A percentile compares a stretch with the other conserved stretches of the same genome.
Evolutionary conservation across 2,329 filamentous ascomycete species (phyloP).

Genomic region (Calonectria fujianensis): DNA sequence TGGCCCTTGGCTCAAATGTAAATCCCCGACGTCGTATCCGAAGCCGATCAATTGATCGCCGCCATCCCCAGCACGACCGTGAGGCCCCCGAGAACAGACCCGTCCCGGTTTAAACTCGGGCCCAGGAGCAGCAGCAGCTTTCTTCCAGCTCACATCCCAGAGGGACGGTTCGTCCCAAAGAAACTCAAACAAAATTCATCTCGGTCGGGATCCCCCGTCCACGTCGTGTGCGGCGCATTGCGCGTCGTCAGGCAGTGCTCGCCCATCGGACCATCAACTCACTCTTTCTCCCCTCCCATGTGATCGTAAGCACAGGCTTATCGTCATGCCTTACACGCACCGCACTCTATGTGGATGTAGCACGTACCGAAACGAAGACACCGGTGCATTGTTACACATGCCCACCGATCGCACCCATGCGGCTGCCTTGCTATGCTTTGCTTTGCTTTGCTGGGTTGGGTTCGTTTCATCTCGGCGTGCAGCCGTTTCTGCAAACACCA

Average conservation of each 20-base stretch:
- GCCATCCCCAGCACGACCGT: constrained; percentile 13
- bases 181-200: constrained; percentile 13
- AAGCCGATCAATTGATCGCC: constrained; percentile 21
- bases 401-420: constrained; percentile 7
- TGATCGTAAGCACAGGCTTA: constrained; percentile 26
- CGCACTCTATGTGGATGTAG: constrained; percentile 14
- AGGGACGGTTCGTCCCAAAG: constrained; percentile 28
- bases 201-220: constrained; percentile 24
- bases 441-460: constrained; percentile 21
- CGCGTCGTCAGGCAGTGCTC: constrained; percentile 27
- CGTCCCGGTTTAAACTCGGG: constrained; percentile 24
- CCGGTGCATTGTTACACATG: constrained; percentile 18
- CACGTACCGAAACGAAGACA: constrained; percentile 25
- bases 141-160: constrained; percentile 2
- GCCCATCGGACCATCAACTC: constrained; percentile 15
- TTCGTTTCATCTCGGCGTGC: constrained; percentile 26
- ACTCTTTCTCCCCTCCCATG: neutral
- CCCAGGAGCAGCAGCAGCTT: constrained; percentile 14
- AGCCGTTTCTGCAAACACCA: constrained; percentile 34
- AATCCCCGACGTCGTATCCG: constrained; percentile 25
- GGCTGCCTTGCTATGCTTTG: constrained; percentile 5
- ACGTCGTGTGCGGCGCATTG: neutral
- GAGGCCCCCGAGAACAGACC: constrained; percentile 18
- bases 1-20: constrained; percentile 25
- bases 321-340: constrained; percentile 20